Evolutionary conservation across 495 filamentous ascomycete genomes (phyloP).

Genomic region (Pyrenula aspistea): DNA sequence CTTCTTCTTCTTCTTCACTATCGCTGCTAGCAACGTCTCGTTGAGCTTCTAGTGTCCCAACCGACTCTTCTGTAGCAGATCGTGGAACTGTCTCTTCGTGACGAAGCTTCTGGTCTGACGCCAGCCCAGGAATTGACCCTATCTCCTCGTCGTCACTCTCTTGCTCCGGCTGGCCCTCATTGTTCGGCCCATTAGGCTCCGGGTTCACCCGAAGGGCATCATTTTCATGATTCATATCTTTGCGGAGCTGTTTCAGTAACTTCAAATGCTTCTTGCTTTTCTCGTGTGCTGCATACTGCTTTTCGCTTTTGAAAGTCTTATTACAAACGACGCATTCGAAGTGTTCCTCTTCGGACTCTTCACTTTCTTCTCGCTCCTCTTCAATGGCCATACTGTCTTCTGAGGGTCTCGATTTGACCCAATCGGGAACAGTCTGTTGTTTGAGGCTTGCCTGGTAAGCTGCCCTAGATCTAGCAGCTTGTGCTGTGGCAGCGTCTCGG

Average conservation of each 20-base stretch:
- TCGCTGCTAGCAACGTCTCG: not conserved
- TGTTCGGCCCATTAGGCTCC: not conserved
- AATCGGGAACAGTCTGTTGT: slow-evolving; percentile 58
- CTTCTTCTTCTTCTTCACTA: not conserved
- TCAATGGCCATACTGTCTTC: slow-evolving; percentile 33
- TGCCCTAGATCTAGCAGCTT: slow-evolving; percentile 72
- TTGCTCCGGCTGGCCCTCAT: not conserved
- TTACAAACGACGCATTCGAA: slow-evolving; percentile 87
- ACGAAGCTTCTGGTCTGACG: not conserved
- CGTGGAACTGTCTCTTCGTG: no score
- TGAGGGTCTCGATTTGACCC: slow-evolving; percentile 50
- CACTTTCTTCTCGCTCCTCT: slow-evolving; percentile 46
- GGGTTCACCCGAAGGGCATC: not conserved
- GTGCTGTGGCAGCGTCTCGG: slow-evolving; percentile 65
- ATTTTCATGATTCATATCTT: slow-evolving; percentile 76
- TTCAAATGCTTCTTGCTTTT: slow-evolving; percentile 92
- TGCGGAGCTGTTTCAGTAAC: slow-evolving; percentile 62
- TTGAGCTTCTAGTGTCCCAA: not conserved
- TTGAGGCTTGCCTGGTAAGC: slow-evolving; percentile 65
- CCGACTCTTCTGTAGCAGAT: no score
- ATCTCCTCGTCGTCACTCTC: not conserved
- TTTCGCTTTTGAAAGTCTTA: slow-evolving; percentile 89
- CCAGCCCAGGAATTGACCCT: no score
- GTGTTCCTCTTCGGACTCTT: slow-evolving; percentile 38
- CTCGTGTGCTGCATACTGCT: slow-evolving; percentile 87